Evolutionary conservation across 306 rosid genomes (phyloP).

Genomic region (Leucaena leucocephala): DNA sequence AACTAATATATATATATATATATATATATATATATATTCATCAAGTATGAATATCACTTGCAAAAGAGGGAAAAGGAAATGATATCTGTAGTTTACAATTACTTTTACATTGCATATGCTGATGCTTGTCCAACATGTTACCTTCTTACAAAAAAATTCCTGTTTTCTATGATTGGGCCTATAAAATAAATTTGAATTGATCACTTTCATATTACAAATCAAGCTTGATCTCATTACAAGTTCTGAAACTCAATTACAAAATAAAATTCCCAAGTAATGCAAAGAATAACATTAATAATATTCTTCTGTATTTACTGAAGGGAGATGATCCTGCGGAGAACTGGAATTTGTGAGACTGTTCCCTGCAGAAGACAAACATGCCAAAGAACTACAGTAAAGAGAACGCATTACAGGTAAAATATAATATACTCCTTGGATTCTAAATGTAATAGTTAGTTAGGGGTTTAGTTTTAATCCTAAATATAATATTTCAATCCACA

Average conservation of each 20-base stretch:
- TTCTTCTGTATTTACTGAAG: conserved; percentile 31
- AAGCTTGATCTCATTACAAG: conserved; percentile 3
- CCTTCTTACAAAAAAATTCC: background rate
- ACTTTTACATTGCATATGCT: conserved; percentile 2
- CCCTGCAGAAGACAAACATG: conserved; percentile 60
- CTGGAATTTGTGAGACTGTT: conserved; percentile 78
- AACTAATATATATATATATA: too few relatives aligned
- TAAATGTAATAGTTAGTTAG: too few relatives aligned
- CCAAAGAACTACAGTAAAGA: conserved; percentile 5
- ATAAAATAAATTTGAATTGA: conserved; percentile 12
- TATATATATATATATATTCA: too few relatives aligned
- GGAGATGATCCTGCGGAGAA: conserved; percentile 58
- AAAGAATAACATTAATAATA: conserved; percentile 47
- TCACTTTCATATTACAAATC: background rate
- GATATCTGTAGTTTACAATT: conserved; percentile 1
- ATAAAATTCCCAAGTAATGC: conserved; percentile 42
- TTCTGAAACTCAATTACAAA: conserved; percentile 35
- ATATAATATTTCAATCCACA: too few relatives aligned
- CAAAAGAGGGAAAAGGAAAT: background rate
- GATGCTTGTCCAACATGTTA: background rate
- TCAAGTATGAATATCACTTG: background rate
- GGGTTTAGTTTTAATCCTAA: too few relatives aligned
- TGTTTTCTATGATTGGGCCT: background rate
- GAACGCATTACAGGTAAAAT: conserved; percentile 8
- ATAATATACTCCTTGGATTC: background rate